Conservation (phyloP, 768 basidiomycete genomes). For the Leccinum barrowsii region DNA sequence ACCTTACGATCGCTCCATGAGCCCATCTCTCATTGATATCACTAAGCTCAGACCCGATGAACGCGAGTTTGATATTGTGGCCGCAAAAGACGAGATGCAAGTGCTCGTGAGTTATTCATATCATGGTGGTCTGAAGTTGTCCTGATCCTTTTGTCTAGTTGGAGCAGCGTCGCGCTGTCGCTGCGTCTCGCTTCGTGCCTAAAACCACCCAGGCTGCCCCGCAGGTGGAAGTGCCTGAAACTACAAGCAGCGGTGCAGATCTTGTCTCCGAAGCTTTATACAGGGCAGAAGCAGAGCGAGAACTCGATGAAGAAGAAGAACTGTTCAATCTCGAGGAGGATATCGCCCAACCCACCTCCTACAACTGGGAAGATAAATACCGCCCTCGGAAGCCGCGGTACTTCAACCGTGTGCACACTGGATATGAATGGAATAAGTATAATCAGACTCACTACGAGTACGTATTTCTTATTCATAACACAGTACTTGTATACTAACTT, state of each 20-base stretch:
- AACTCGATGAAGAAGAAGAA: slow-evolving; percentile 95
- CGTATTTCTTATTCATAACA: slow-evolving; percentile 1
- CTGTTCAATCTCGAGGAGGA: slow-evolving; percentile 92
- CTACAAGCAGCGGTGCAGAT: slow-evolving; percentile 61
- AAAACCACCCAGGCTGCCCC: slow-evolving; percentile 62
- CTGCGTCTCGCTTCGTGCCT: slow-evolving; percentile 84
- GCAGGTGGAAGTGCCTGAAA: slow-evolving; percentile 55
- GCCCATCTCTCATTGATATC: slow-evolving; percentile 72
- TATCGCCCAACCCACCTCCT: slow-evolving; percentile 75
- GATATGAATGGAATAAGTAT: slow-evolving; percentile 99
- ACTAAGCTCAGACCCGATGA: slow-evolving; percentile 72
- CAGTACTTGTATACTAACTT: slow-evolving; percentile 6
- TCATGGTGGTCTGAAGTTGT: neutral
- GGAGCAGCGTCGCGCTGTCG: slow-evolving; percentile 74
- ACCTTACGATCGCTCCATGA: slow-evolving; percentile 83
- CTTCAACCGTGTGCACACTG: slow-evolving; percentile 98
- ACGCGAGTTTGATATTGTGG: slow-evolving; percentile 73
- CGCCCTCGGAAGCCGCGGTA: slow-evolving; percentile 95
- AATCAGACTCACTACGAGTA: slow-evolving; percentile 99
- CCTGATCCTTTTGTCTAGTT: slow-evolving; percentile 38
- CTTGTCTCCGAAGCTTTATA: slow-evolving; percentile 89
- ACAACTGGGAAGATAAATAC: slow-evolving; percentile 99
- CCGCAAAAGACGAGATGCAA: slow-evolving; percentile 60
- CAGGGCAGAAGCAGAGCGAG: slow-evolving; percentile 86
- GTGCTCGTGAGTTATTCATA: slow-evolving; percentile 49